These are phyloP conservation scores for Elymus sibiricus DNA, from an alignment of 176 grass and related monocot genomes.

Conservation along the genomic window DNA sequence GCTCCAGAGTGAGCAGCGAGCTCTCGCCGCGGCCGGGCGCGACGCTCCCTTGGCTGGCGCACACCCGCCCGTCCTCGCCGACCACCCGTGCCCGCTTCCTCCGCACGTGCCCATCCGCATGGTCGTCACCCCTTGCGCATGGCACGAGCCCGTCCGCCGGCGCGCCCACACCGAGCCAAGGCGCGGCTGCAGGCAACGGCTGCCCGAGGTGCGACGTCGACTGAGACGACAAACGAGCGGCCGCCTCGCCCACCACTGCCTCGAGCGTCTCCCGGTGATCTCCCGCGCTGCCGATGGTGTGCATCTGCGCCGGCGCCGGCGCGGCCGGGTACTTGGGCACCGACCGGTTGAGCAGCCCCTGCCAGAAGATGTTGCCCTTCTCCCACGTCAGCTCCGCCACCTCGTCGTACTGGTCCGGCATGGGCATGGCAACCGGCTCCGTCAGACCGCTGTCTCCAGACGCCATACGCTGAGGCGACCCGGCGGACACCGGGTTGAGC, in stretches of 20 bases:
- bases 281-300: slow-evolving; percentile 14
- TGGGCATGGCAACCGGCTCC: slow-evolving; percentile 15
- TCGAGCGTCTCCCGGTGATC: slow-evolving; percentile 69
- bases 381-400: slow-evolving; percentile 87
- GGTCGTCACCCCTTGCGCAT: slow-evolving; percentile 32
- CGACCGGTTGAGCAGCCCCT: slow-evolving; percentile 49
- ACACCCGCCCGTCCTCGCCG: slow-evolving; percentile 41
- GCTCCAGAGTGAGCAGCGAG: slow-evolving; percentile 46
- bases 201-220: slow-evolving; percentile 17
- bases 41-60: slow-evolving; percentile 75
- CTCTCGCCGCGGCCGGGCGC: slow-evolving; percentile 38
- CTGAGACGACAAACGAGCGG: slow-evolving; percentile 15
- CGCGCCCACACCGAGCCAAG: neutral
- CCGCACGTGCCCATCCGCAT: neutral
- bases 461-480: neutral
- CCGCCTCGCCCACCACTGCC: slow-evolving; percentile 78
- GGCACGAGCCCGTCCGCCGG: slow-evolving; percentile 62
- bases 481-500: neutral
- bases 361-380: slow-evolving; percentile 76
- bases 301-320: neutral
- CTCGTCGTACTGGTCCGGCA: slow-evolving; percentile 57
- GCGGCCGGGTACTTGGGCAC: slow-evolving; percentile 22
- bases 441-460: neutral
- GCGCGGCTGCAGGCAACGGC: neutral
- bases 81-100: slow-evolving; percentile 47